These are phyloP conservation scores for Nemania abortiva DNA, from an alignment of 2,329 filamentous ascomycete species.

Conservation along the genomic window DNA sequence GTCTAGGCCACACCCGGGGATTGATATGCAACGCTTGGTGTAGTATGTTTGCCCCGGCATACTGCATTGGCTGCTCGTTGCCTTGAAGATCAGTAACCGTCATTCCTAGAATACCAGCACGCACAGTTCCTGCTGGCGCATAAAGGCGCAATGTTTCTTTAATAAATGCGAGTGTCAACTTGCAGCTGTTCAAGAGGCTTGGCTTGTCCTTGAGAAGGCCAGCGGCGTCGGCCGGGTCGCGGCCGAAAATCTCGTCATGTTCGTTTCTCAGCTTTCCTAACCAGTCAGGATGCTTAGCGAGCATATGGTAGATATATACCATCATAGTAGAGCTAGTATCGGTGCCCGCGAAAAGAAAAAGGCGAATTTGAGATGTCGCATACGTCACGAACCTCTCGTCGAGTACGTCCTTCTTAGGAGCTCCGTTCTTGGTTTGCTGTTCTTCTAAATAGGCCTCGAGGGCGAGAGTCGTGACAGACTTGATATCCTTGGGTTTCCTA, in stretches of 20 bases:
- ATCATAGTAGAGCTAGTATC: slow-evolving; percentile 21
- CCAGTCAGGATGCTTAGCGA: slow-evolving; percentile 23
- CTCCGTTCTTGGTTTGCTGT: not conserved
- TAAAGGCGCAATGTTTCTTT: slow-evolving; percentile 36
- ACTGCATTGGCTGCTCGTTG: slow-evolving; percentile 10
- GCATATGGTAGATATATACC: slow-evolving; percentile 24
- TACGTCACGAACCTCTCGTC: slow-evolving; percentile 24
- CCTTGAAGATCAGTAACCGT: slow-evolving; percentile 25
- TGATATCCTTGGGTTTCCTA: slow-evolving; percentile 17
- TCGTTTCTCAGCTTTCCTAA: slow-evolving; percentile 5
- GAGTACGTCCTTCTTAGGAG: slow-evolving; percentile 15
- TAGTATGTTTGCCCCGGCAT: slow-evolving; percentile 2
- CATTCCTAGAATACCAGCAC: slow-evolving; percentile 7
- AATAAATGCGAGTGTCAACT: slow-evolving; percentile 22
- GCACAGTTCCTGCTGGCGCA: slow-evolving; percentile 21
- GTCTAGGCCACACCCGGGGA: slow-evolving; percentile 25
- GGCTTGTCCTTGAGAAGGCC: slow-evolving; percentile 11
- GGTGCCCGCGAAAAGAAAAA: slow-evolving; percentile 29
- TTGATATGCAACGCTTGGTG: slow-evolving; percentile 31
- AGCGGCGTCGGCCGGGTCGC: not conserved
- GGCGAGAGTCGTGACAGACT: slow-evolving; percentile 34
- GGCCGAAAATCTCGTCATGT: slow-evolving; percentile 21
- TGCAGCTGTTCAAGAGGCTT: slow-evolving; percentile 16
- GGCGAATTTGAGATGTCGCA: slow-evolving; percentile 22
- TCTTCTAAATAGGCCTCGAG: slow-evolving; percentile 29